Evolutionary conservation across 805 yeast species (phyloP), one percentile per base, ranked within the genome.

Genomic region (Metschnikowia santaceciliae): DNA sequence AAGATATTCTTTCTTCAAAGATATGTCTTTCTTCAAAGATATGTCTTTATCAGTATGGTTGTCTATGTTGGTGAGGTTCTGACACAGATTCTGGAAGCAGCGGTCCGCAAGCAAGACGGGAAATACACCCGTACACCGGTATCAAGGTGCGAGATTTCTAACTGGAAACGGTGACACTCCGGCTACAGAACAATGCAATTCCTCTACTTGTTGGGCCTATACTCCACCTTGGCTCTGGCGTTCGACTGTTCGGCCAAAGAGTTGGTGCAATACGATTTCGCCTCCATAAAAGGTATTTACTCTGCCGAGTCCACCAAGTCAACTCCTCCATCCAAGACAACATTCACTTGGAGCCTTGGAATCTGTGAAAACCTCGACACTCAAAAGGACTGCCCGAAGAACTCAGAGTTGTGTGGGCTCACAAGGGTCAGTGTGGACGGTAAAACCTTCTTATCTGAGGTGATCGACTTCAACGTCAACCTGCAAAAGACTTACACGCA

Each of bases 301-400:
- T 48, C 68, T 1, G 68, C 72, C n/a, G 61, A 74, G 5, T 36
- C 60, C 4, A 57, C 72, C 15, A 69, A 66, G 32, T 78, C 76
- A 41, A 88, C 97, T 10, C 98, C 98, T 15, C 98, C 99, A 1
- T 79, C 92, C 11, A 69, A 66, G 32, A 80, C 87, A 1, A 76
- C 71, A 46, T 67, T 75, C 33, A 75, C 80, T 2, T 88, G 96
- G 91, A 81, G 76, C 60, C 55, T 91, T 35, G 86, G 89, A 46
- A 72, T 90, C 7, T 89, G 96, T 69, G 82, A 80, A 42, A 64
- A 67, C 32, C 61, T 70, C 33, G 62, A 59, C 26, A 42, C 40
- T 4, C 63, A 71, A 7, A 70, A 75, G 8, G 75, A 74, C 30
- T 91, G 97, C 68, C 85, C 90, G 0, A 70, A 71, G 43, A 83